Percentiles rank a stretch among this genome's conserved stretches.
These are phyloP conservation scores for Stachybotrys chartarum DNA, from an alignment of 2,329 filamentous ascomycete species.

Conservation along the genomic window DNA sequence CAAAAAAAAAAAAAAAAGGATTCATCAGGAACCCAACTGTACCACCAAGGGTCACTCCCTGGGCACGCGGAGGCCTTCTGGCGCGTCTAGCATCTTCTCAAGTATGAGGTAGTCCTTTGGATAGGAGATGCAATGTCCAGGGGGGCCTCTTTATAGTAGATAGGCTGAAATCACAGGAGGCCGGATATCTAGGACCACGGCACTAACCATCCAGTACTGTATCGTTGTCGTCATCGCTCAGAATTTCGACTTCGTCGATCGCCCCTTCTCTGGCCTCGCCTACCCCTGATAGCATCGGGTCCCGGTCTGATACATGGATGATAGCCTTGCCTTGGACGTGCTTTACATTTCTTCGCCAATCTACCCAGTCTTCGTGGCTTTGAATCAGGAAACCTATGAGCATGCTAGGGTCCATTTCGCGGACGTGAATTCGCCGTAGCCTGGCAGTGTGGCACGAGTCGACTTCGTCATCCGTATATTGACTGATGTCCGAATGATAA, in stretches of 20 bases:
- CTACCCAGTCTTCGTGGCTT: constrained; percentile 73
- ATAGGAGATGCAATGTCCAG: too few relatives aligned
- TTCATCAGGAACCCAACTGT: too few relatives aligned
- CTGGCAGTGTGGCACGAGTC: constrained; percentile 82
- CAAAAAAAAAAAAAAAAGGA: too few relatives aligned
- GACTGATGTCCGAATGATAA: constrained; percentile 45
- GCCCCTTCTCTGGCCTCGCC: constrained; percentile 59
- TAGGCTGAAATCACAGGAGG: not conserved
- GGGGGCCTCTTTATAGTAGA: too few relatives aligned
- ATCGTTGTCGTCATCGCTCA: constrained; percentile 65
- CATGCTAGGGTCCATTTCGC: constrained; percentile 98
- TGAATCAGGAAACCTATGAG: constrained; percentile 86
- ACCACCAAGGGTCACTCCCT: too few relatives aligned
- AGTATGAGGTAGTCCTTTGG: too few relatives aligned
- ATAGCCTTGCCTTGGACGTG: constrained; percentile 76
- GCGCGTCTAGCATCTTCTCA: too few relatives aligned
- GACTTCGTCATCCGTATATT: constrained; percentile 66
- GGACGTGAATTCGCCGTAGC: constrained; percentile 72
- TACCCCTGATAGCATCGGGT: constrained; percentile 48
- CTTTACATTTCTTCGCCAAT: constrained; percentile 72
- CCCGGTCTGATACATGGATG: constrained; percentile 71
- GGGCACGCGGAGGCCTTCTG: too few relatives aligned
- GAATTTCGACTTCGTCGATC: constrained; percentile 81
- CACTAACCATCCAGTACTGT: constrained; percentile 21
- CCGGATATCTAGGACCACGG: not conserved